These are phyloP conservation scores for Pneumocystis oryctolagi DNA, from an alignment of 1,139 yeast species.

Conservation along the genomic window DNA sequence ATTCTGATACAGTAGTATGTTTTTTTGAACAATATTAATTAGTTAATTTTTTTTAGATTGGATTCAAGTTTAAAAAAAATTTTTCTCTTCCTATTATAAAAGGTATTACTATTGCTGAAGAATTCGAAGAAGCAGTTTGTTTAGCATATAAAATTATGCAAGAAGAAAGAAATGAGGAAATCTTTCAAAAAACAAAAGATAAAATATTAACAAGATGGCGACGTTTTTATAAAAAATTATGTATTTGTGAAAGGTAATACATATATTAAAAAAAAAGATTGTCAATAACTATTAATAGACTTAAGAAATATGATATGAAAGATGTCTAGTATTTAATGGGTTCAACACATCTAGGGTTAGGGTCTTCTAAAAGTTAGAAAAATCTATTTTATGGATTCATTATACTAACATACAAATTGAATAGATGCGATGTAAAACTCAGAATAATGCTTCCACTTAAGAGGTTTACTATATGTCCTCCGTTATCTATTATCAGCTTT, in stretches of 20 bases:
- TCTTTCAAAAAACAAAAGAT: slow-evolving; percentile 32
- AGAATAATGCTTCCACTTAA: background rate
- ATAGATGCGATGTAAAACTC: background rate
- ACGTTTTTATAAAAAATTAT: slow-evolving; percentile 49
- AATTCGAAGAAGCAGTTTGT: slow-evolving; percentile 50
- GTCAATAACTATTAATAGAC: background rate
- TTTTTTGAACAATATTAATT: background rate
- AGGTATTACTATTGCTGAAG: slow-evolving; percentile 61
- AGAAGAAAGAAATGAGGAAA: slow-evolving; percentile 40
- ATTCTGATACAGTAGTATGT: slow-evolving; percentile 56
- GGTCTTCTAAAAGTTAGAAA: background rate
- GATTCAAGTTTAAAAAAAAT: slow-evolving; percentile 50
- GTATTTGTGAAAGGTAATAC: slow-evolving; percentile 42
- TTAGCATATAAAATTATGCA: slow-evolving; percentile 40
- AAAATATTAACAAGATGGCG: slow-evolving; percentile 61
- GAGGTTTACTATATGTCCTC: background rate
- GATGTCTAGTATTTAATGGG: background rate
- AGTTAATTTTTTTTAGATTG: slow-evolving; percentile 26
- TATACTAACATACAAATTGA: background rate
- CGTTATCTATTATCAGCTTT: background rate
- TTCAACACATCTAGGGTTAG: background rate
- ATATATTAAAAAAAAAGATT: background rate
- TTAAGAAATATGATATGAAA: background rate
- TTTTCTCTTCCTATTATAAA: slow-evolving; percentile 49
- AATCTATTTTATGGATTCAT: background rate